Base-by-base conservation (phyloP, 352 stramenopile species). In the Thalassiosira ordinaria region DNA sequence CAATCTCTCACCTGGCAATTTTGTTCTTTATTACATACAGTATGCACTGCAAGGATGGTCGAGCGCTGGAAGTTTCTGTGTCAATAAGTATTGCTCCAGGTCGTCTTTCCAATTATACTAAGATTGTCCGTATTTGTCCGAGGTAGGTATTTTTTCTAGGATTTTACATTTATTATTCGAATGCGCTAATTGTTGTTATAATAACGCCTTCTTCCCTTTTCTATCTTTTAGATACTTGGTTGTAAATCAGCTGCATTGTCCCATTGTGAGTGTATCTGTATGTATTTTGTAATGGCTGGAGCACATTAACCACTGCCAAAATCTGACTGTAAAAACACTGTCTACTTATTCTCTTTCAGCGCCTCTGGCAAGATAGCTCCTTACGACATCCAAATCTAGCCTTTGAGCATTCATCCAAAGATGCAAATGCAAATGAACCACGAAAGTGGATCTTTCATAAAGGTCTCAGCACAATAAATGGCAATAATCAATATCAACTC, bases 81-180 rank as follows among this genome's bases (percentile, higher is more conserved):
- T 94, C 86, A 33, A 91, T 96, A 16, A 89, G 82, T 55, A 79
- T 96, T 67, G 92, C 94, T 27, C 93, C 94, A 60, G 94, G 93
- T 6, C 84, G 90, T 26, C 83, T 97, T 24, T 89, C 88, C 0
- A 86, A 90, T 22, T 96, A 95, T 74, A 97, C 94, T 20, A 97
- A 97, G 77, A 94, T 97, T 60, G 92, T 97, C 11, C 86, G 93
- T 26, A 95, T 97, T 46, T 94, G 86, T 51, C 94, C 94, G 14
- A 84, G 93, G 29, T 96, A 96, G n/a, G n/a, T n/a, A n/a, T n/a
- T n/a, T n/a, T n/a, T n/a, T n/a, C n/a, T n/a, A n/a, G n/a, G n/a
- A n/a, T n/a, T n/a, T n/a, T n/a, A n/a, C n/a, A n/a, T n/a, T n/a
- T n/a, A n/a, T n/a, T n/a, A n/a, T n/a, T n/a, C n/a, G n/a, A n/a